A percentile compares a stretch with the other conserved stretches of the same genome.
Conservation (phyloP, 2,329 filamentous ascomycete species). For the Sarocladium brachiariae region DNA sequence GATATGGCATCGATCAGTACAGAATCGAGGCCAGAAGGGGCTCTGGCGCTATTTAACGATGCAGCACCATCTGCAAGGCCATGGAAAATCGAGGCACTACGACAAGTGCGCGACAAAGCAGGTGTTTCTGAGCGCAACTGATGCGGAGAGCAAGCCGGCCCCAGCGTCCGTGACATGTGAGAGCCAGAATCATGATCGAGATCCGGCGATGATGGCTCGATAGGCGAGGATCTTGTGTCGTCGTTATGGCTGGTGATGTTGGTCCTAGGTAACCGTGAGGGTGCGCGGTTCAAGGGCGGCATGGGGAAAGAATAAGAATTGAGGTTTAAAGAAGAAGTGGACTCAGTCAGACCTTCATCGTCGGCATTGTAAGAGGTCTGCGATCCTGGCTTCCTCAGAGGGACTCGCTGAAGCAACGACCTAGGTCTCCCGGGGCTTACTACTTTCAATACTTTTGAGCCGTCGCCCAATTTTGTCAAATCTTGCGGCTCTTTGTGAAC, state of each 20-base stretch:
- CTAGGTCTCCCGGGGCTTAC: not conserved
- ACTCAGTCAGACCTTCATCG: conserved; percentile 2
- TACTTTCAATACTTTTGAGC: not conserved
- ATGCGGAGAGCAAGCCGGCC: not conserved
- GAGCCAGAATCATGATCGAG: no score
- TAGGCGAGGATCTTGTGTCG: no score
- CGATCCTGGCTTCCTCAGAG: not conserved
- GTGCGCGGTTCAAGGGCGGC: conserved; percentile 1
- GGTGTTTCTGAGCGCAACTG: not conserved
- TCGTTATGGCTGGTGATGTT: no score
- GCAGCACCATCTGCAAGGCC: conserved; percentile 2
- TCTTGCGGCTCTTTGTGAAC: not conserved
- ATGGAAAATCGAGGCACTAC: conserved; percentile 9
- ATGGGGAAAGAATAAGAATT: conserved; percentile 19
- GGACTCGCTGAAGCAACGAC: not conserved
- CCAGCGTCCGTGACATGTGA: no score
- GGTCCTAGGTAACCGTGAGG: no score
- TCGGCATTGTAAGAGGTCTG: conserved; percentile 6
- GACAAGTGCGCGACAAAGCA: not conserved
- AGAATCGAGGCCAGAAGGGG: conserved; percentile 24
- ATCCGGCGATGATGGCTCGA: no score
- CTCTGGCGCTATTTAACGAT: conserved; percentile 21
- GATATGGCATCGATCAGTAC: conserved; percentile 37
- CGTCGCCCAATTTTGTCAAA: not conserved
- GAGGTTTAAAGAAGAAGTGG: conserved; percentile 17